These are phyloP conservation scores for Ogataea naganishii DNA, from an alignment of 805 yeast genomes.

Conservation along the genomic window DNA sequence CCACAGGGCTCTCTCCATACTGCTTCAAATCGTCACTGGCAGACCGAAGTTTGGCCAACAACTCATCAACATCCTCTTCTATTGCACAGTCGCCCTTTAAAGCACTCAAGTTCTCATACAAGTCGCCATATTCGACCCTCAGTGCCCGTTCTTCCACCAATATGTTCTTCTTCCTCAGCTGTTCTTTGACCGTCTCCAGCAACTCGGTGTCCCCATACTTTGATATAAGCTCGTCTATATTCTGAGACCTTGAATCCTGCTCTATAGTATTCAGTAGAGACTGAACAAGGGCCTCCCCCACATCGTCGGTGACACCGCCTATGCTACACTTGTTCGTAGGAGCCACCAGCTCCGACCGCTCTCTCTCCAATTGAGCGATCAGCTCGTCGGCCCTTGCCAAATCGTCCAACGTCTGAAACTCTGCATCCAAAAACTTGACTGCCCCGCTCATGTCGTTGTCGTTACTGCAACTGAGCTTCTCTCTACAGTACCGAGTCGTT, in stretches of 20 bases:
- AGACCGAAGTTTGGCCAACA: no score
- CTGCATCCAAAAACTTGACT: slow-evolving; percentile 23
- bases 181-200: slow-evolving; percentile 7
- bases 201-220: slow-evolving; percentile 12
- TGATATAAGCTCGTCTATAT: slow-evolving; percentile 8
- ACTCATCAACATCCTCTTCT: no score
- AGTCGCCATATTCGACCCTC: no score
- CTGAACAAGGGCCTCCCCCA: neutral
- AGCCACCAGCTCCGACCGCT: slow-evolving; percentile 5
- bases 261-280: neutral
- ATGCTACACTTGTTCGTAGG: slow-evolving; percentile 1
- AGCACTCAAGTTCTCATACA: no score
- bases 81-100: no score
- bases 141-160: slow-evolving; percentile 6
- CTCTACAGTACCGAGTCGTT: no score
- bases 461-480: slow-evolving; percentile 4
- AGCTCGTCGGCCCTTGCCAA: slow-evolving; percentile 20
- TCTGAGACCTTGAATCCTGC: slow-evolving; percentile 1
- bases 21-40: no score
- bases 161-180: slow-evolving; percentile 7
- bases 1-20: no score
- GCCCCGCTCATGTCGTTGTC: neutral
- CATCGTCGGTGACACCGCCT: slow-evolving; percentile 4
- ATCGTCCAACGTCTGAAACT: slow-evolving; percentile 27
- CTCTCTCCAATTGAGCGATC: slow-evolving; percentile 18